Evolutionary conservation across 208 protist species (phyloP).

Genomic region (Spongospora subterranea): DNA sequence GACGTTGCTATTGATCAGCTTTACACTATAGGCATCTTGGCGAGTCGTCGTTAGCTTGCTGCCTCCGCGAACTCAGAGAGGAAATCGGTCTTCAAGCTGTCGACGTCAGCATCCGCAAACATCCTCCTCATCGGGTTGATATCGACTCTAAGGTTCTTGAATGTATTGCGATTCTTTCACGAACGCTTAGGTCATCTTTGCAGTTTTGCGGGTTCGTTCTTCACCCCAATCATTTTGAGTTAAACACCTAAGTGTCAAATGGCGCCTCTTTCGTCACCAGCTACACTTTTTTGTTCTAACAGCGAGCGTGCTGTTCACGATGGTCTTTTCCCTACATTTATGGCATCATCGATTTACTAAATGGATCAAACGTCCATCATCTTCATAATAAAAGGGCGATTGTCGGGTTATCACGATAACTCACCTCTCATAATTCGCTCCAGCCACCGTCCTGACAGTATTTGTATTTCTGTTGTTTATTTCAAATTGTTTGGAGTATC

Average conservation of each 20-base stretch:
- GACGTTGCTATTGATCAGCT: not conserved
- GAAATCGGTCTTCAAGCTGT: not conserved
- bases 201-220: conserved; percentile 50
- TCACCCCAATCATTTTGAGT: conserved; percentile 9
- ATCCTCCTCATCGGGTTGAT: not conserved
- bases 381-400: not conserved
- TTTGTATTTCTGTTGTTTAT: not conserved
- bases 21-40: not conserved
- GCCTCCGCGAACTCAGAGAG: not conserved
- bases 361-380: not conserved
- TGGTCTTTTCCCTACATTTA: not conserved
- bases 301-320: not conserved
- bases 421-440: not conserved
- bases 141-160: conserved; percentile 3
- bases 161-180: not conserved
- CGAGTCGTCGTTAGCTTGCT: conserved; percentile 16
- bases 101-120: not conserved
- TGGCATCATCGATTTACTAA: not conserved
- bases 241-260: too few relatives aligned
- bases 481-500: not conserved
- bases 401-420: not conserved
- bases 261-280: too few relatives aligned
- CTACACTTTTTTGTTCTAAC: too few relatives aligned
- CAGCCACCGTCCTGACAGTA: not conserved
- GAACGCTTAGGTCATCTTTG: not conserved